Percentiles rank a stretch among this genome's conserved stretches.
These are phyloP conservation scores for Ustilago loliicola DNA, from an alignment of 1,284 basidiomycete genomes.

Conservation along the genomic window DNA sequence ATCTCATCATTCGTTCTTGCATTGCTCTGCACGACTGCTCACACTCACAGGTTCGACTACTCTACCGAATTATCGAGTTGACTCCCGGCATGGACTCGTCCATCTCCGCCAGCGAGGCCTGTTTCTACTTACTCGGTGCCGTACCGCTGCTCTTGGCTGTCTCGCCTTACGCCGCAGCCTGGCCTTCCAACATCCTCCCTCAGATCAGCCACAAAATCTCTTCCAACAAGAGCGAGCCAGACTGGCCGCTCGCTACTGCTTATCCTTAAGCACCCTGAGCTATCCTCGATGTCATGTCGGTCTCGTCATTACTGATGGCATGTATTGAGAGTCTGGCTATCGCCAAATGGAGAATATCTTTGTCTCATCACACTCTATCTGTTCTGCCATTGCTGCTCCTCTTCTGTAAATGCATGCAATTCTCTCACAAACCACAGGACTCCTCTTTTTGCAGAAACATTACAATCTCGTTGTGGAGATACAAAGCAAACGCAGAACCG, in stretches of 20 bases:
- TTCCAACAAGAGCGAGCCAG: neutral
- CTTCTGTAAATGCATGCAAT: too few species aligned
- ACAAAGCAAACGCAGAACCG: too few species aligned
- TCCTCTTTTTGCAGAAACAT: too few species aligned
- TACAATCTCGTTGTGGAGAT: neutral
- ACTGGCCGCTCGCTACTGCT: neutral
- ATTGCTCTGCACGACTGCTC: neutral
- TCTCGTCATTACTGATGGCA: too few species aligned
- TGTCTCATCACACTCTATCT: too few species aligned
- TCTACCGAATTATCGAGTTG: neutral
- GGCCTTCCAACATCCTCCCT: neutral
- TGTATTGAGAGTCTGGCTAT: too few species aligned
- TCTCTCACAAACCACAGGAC: too few species aligned
- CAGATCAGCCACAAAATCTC: neutral
- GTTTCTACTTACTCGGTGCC: neutral
- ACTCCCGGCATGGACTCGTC: neutral
- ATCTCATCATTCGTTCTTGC: too few species aligned
- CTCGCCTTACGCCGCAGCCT: neutral
- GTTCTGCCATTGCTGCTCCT: too few species aligned
- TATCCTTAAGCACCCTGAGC: too few species aligned
- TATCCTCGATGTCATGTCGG: too few species aligned
- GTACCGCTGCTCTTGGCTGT: neutral
- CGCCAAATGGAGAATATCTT: too few species aligned
- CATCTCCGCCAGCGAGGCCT: conserved; percentile 6
- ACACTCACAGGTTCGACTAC: neutral